Evolutionary conservation across 768 basidiomycete species (phyloP).

Genomic region (Auricularia heimuer): DNA sequence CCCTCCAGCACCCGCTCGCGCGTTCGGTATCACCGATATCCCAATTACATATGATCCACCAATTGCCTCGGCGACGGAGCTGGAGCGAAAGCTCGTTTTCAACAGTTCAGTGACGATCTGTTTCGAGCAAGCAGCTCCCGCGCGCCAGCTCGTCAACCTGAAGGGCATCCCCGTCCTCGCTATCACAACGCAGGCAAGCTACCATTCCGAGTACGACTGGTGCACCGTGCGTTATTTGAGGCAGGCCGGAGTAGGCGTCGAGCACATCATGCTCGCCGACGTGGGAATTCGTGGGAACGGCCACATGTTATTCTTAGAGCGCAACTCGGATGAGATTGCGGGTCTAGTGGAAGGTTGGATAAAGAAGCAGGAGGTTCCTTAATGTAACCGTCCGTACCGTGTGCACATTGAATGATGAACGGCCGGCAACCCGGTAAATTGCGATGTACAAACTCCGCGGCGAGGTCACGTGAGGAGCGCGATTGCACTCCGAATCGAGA

Average conservation of each 20-base stretch:
- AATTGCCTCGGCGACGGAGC: conserved; percentile 20
- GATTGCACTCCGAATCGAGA: too few species aligned
- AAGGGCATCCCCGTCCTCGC: conserved; percentile 34
- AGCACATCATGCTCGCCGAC: conserved; percentile 30
- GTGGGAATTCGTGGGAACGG: conserved; percentile 43
- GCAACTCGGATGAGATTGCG: conserved; percentile 35
- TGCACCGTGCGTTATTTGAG: conserved; percentile 34
- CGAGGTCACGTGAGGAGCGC: too few species aligned
- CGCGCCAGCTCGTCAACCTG: conserved; percentile 34
- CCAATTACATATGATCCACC: conserved; percentile 37
- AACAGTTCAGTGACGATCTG: conserved; percentile 26
- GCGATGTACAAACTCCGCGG: too few species aligned
- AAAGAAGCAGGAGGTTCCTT: neutral
- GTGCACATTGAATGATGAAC: too few species aligned
- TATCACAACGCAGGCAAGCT: conserved; percentile 41
- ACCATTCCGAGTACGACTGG: conserved; percentile 39
- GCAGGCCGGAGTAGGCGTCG: conserved; percentile 36
- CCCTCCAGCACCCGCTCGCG: conserved; percentile 23
- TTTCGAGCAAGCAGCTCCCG: conserved; percentile 33
- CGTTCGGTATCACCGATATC: conserved; percentile 39
- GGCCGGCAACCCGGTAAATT: too few species aligned
- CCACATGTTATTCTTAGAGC: conserved; percentile 50
- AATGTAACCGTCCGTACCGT: too few species aligned
- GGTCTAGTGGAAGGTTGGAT: conserved; percentile 4
- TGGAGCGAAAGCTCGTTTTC: conserved; percentile 20